These are phyloP conservation scores for Cystobasidium tubakii DNA, from an alignment of 768 basidiomycete genomes.

Conservation along the genomic window DNA sequence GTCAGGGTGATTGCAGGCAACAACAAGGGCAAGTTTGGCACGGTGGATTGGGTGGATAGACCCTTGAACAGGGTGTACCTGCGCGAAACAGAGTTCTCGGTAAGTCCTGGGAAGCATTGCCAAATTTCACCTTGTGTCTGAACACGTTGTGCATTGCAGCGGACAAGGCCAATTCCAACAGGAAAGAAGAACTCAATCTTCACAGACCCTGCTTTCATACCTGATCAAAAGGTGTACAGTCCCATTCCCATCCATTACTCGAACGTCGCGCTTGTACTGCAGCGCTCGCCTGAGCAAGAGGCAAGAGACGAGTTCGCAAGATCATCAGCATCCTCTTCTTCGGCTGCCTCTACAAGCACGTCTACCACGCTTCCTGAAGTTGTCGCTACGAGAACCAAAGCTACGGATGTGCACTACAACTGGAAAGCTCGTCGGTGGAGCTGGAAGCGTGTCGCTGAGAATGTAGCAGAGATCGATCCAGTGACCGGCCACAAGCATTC, in stretches of 20 bases:
- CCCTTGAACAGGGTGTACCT: conserved; percentile 41
- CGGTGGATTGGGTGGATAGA: conserved; percentile 42
- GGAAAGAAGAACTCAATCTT: conserved; percentile 17
- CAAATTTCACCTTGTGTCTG: neutral
- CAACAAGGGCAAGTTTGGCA: conserved; percentile 39
- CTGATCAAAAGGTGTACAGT: conserved; percentile 10
- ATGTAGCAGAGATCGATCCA: conserved; percentile 1
- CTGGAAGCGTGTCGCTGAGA: conserved; percentile 23
- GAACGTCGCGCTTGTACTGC: conserved; percentile 14
- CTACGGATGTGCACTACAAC: conserved; percentile 18
- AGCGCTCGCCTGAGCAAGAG: conserved; percentile 12
- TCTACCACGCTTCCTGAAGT: conserved; percentile 12
- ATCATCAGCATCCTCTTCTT: neutral
- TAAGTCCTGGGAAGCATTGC: neutral
- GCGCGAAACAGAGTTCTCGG: conserved; percentile 41
- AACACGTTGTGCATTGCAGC: conserved; percentile 18
- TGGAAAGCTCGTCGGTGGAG: conserved; percentile 17
- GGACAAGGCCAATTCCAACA: conserved; percentile 15
- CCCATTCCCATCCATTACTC: conserved; percentile 29
- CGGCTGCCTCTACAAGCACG: neutral
- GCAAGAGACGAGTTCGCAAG: conserved; percentile 22
- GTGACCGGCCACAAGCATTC: neutral
- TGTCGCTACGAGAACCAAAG: neutral
- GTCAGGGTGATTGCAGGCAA: conserved; percentile 42
- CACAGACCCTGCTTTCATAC: conserved; percentile 18